Conservation (phyloP, 2,329 filamentous ascomycete species). For the Pseudogymnoascus sp. region DNA sequence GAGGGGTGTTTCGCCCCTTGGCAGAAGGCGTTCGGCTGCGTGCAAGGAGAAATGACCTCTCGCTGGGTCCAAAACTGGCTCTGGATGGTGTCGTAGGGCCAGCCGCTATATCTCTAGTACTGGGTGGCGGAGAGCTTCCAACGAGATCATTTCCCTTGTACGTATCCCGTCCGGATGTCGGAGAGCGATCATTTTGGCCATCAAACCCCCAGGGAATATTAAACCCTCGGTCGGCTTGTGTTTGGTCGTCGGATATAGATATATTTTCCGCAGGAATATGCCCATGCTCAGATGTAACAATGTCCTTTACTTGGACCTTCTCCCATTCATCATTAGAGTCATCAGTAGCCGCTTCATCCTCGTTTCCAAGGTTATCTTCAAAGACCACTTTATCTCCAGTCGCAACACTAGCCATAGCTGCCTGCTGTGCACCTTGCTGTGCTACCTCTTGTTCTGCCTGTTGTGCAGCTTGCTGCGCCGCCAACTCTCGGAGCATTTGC, state of each 20-base stretch:
- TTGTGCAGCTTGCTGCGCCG: constrained; percentile 9
- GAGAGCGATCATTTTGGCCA: neutral
- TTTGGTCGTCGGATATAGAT: neutral
- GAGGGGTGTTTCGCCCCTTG: neutral
- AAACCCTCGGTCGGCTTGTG: neutral
- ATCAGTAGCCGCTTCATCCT: constrained; percentile 8
- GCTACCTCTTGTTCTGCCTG: no score
- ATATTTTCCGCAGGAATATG: neutral
- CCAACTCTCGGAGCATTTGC: constrained; percentile 18
- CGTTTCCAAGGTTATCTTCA: constrained; percentile 2
- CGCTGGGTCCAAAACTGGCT: neutral
- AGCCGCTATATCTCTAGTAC: neutral
- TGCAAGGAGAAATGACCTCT: neutral
- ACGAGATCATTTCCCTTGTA: neutral
- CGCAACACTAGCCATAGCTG: constrained; percentile 11
- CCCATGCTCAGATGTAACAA: neutral
- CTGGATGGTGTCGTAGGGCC: neutral
- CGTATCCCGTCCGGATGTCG: neutral
- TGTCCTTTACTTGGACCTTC: neutral
- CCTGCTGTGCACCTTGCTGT: no score
- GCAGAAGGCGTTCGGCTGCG: neutral
- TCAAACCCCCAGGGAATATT: neutral
- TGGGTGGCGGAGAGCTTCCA: neutral
- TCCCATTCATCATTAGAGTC: constrained; percentile 13
- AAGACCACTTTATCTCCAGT: neutral